Base-by-base conservation (phyloP, 495 filamentous ascomycete species). In the Cercophora newfieldiana region DNA sequence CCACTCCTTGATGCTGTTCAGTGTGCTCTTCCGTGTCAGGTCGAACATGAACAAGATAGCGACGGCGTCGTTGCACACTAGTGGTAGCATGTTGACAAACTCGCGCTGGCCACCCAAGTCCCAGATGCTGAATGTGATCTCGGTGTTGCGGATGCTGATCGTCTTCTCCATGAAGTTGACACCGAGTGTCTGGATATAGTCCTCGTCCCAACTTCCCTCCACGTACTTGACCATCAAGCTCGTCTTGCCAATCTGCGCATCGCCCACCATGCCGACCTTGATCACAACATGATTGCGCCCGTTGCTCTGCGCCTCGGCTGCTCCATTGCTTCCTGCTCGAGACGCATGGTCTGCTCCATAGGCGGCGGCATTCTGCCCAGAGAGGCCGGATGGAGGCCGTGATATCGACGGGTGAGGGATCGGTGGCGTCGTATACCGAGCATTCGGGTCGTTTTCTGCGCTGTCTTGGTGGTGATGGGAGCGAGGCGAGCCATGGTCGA, bases 111-210 rank as follows among this genome's bases (percentile, higher is more conserved):
- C 95, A 71, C 95, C 95, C 37, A 99, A 82, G 84, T 99, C 95
- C 95, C 95, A 99, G 74, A 99, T 99, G 51, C 91, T 96, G 79
- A 99, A 99, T 33, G 95, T 99, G 72, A 99, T 98, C 77, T 99
- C 95, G n/a, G 95, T 99, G 77, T 98, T 98, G 62, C 95, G 93
- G 77, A 99, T 99, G 63, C 91, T 94, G 74, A 99, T 98, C 12
- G 95, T 99, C 81, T 99, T 99, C 78, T 99, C 95, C 95, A 99
- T 99, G 81, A 99, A 99, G 75, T 99, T 99, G 78, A 99, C 95
- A 64, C 94, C 95, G 56, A 99, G 80, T 26, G 95, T 99, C 80
- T 99, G 95, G 71, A 99, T 99, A 78, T 99, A 99, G 78, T 99
- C 95, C 79, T 99, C 95, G 78, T 99, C 95, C 91, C 96, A 99